phyloP scores from a whole-genome alignment of 2,329 filamentous ascomycete species.

The Sporothrix curviconia region DNA sequence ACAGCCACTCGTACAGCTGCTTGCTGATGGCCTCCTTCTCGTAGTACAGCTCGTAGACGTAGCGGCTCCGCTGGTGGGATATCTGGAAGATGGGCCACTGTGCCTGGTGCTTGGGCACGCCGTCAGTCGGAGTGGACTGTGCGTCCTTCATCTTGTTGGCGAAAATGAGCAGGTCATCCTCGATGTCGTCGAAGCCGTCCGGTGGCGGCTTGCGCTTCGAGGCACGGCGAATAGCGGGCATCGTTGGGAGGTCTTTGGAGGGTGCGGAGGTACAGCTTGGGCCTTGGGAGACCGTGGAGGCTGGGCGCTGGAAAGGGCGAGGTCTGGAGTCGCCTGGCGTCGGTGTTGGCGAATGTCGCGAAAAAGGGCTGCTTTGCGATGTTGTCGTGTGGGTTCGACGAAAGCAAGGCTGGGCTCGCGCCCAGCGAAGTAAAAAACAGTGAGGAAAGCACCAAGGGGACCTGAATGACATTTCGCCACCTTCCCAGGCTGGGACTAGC shows the following conservation, averaged over 20 bases:
- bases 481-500: background rate
- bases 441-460: background rate
- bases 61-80: slow-evolving; percentile 81
- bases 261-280: slow-evolving; percentile 2
- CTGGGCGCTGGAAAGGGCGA: no score
- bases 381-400: background rate
- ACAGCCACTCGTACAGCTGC: slow-evolving; percentile 85
- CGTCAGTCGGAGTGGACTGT: slow-evolving; percentile 79
- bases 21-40: slow-evolving; percentile 93
- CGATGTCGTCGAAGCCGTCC: slow-evolving; percentile 81
- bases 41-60: slow-evolving; percentile 97
- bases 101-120: slow-evolving; percentile 77
- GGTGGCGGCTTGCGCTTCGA: slow-evolving; percentile 77
- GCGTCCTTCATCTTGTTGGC: slow-evolving; percentile 91
- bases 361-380: background rate
- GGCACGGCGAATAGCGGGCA: slow-evolving; percentile 71
- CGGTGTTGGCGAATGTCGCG: background rate
- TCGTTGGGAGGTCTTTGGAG: slow-evolving; percentile 27
- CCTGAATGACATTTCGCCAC: background rate
- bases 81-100: slow-evolving; percentile 98
- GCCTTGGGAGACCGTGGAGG: background rate
- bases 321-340: no score
- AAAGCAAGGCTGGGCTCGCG: background rate
- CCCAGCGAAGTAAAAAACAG: background rate
- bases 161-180: slow-evolving; percentile 79